Evolutionary conservation across 2,329 filamentous ascomycete genomes (phyloP).

Genomic region (Cercospora zeae-maydis): DNA sequence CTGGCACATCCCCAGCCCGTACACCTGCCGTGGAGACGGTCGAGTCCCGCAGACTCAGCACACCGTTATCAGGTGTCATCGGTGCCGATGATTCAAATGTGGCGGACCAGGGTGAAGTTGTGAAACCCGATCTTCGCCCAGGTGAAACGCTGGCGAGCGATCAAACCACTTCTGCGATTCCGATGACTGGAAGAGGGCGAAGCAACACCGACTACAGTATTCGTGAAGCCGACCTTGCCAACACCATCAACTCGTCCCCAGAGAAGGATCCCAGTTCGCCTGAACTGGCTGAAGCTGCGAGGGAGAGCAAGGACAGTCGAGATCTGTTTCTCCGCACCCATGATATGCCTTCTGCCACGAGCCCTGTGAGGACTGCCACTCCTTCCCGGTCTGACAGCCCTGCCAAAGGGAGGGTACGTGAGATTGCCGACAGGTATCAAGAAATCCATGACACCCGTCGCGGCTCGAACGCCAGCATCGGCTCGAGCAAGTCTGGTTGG

Average conservation of each 20-base stretch:
- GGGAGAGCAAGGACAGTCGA: constrained; percentile 22
- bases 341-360: constrained; percentile 13
- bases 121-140: constrained; percentile 23
- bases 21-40: constrained; percentile 52
- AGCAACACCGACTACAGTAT: constrained; percentile 35
- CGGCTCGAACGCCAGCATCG: constrained; percentile 40
- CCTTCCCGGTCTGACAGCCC: constrained; percentile 31
- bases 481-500: constrained; percentile 44
- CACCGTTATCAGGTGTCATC: constrained; percentile 29
- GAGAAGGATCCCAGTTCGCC: constrained; percentile 23
- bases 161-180: constrained; percentile 16
- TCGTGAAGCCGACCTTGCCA: constrained; percentile 34
- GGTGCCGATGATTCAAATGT: constrained; percentile 26
- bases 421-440: constrained; percentile 50
- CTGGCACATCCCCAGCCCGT: constrained; percentile 59
- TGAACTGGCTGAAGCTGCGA: constrained; percentile 26
- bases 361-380: constrained; percentile 12
- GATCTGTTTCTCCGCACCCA: constrained; percentile 32
- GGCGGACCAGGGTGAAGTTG: constrained; percentile 27
- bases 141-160: constrained; percentile 23
- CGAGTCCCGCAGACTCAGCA: constrained; percentile 27
- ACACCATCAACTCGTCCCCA: constrained; percentile 28
- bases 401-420: constrained; percentile 49
- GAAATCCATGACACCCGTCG: constrained; percentile 41
- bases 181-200: constrained; percentile 26